Evolutionary conservation across 192 early-diverging fungal species (phyloP), one percentile per base, ranked within the genome.

Genomic region (Rhizophagus prolifer): DNA sequence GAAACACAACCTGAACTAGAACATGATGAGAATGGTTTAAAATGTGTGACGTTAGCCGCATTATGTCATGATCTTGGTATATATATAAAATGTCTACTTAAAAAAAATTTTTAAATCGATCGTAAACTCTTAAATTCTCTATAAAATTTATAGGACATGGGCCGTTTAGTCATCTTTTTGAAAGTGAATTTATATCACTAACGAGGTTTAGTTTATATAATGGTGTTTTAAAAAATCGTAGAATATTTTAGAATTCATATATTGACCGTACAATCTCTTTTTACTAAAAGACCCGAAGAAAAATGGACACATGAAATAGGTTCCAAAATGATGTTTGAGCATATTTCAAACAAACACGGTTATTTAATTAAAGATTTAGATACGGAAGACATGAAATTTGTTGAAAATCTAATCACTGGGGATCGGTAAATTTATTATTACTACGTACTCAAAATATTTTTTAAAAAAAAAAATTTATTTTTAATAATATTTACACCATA

Each of bases 161-260:
- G 13, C 96, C 96, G 1, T 97, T 93, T 81, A 94, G 93, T 78
- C 97, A 99, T 79, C 85, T 97, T 16, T 99, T 99, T 90, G 97
- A 99, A 77, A 90, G 88, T 74, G 86, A 87, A 69, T 93, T 98
- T 79, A 94, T 99, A 76, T 93, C 93, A 38, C 75, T 80, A n/a
- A 82, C 81, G 13, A 74, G 82, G 82, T 84, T 50, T 12, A 6
- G 9, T 9, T 16, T 58, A 21, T 12, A 44, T n/a, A 71, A 28
- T 26, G 23, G 9, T 58, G 54, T 54, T 3, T 38, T 5, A 19
- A 58, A n/a, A 28, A 80, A 16, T n/a, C 21, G 9, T 71, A 34
- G 0, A 36, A 8, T 34, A 34, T 34, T 19, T 6, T 67, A 4
- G n/a, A 14, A 54, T 23, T 10, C 21, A 9, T 19, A 8, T 26